phyloP scores from a whole-genome alignment of 352 stramenopile genomes.

The Saprolegnia parasitica region DNA sequence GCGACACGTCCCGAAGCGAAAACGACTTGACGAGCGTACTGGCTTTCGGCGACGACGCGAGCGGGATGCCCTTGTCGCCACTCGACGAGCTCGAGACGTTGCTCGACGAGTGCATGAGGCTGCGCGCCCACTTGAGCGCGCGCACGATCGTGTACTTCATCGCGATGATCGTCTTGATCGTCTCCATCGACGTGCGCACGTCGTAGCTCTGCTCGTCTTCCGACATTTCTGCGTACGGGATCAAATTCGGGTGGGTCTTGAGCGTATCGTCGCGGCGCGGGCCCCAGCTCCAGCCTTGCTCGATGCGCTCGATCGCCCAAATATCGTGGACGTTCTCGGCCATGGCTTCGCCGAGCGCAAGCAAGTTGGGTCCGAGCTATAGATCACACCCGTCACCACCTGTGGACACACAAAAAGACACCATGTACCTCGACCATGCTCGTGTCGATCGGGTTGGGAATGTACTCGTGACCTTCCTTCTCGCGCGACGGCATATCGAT shows the following conservation, averaged over 20 bases:
- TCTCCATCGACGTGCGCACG: conserved; percentile 82
- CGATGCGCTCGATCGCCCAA: conserved; percentile 77
- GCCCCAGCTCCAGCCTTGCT: conserved; percentile 80
- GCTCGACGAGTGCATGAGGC: conserved; percentile 43
- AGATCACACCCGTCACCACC: not conserved
- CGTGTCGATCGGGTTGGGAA: conserved; percentile 80
- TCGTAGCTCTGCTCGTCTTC: conserved; percentile 79
- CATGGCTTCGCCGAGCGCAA: conserved; percentile 32
- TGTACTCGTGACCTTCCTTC: conserved; percentile 85
- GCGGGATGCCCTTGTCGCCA: conserved; percentile 34
- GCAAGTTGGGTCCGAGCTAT: conserved; percentile 27
- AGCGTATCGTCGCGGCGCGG: conserved; percentile 59
- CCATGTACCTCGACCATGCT: conserved; percentile 56
- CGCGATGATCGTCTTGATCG: conserved; percentile 83
- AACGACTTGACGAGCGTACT: conserved; percentile 55
- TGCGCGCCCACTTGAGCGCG: conserved; percentile 57
- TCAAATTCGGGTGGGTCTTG: conserved; percentile 75
- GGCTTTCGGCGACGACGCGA: conserved; percentile 31
- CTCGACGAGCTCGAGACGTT: conserved; percentile 44
- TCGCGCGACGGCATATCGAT: conserved; percentile 87
- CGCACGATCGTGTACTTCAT: conserved; percentile 84
- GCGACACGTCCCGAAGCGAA: conserved; percentile 68
- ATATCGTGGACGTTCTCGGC: conserved; percentile 84
- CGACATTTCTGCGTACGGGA: conserved; percentile 76
- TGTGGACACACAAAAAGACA: not conserved